Conservation (phyloP, 2,329 filamentous ascomycete genomes). For the Cercospora sesami region DNA sequence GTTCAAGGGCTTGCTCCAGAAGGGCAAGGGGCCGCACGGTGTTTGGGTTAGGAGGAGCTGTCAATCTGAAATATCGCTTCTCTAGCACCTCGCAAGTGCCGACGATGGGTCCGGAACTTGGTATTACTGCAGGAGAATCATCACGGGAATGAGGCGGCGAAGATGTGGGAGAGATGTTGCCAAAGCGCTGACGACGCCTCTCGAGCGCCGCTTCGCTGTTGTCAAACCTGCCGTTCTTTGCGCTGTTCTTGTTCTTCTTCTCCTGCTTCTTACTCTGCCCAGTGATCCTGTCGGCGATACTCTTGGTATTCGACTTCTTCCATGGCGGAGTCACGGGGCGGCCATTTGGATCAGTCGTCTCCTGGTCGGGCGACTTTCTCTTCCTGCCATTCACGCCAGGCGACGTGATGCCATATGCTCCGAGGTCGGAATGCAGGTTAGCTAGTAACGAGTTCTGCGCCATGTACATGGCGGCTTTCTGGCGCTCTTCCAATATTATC, state of each 20-base stretch:
- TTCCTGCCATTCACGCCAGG: slow-evolving; percentile 60
- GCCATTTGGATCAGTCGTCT: slow-evolving; percentile 56
- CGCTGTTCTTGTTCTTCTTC: slow-evolving; percentile 41
- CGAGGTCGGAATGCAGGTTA: slow-evolving; percentile 30
- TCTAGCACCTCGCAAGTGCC: slow-evolving; percentile 82
- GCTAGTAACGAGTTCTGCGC: slow-evolving; percentile 30
- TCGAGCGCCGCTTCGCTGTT: slow-evolving; percentile 76
- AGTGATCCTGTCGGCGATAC: slow-evolving; percentile 74
- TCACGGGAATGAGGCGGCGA: slow-evolving; percentile 49
- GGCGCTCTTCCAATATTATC: slow-evolving; percentile 71
- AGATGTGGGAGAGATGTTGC: slow-evolving; percentile 52
- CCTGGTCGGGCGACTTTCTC: slow-evolving; percentile 72
- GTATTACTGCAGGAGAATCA: slow-evolving; percentile 50
- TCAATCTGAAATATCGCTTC: slow-evolving; percentile 93
- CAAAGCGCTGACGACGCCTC: slow-evolving; percentile 83
- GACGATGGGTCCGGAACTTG: slow-evolving; percentile 68
- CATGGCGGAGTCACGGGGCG: slow-evolving; percentile 62
- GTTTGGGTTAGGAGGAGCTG: slow-evolving; percentile 81
- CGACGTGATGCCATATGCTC: slow-evolving; percentile 21
- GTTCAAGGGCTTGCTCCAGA: slow-evolving; percentile 78
- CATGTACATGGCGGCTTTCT: slow-evolving; percentile 44
- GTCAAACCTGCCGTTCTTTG: slow-evolving; percentile 43
- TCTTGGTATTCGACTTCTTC: slow-evolving; percentile 65
- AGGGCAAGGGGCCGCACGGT: slow-evolving; percentile 81
- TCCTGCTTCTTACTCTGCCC: slow-evolving; percentile 56